Conservation (phyloP, 805 yeast species). For the Peterozyma toletana region DNA sequence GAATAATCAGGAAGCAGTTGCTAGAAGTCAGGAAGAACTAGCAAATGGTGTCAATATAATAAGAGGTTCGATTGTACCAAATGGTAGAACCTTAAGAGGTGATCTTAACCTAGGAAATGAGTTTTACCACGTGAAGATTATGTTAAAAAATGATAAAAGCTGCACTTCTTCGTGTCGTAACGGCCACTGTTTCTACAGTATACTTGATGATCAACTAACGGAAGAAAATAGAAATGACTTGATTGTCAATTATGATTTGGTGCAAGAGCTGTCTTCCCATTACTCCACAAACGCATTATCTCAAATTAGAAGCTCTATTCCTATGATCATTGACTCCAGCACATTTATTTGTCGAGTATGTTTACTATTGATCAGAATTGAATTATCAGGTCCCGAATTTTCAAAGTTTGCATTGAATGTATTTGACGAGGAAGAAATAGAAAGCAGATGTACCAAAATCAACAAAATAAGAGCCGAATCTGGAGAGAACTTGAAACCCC, state of each 20-base stretch:
- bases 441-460: slow-evolving; percentile 36
- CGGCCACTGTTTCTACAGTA: slow-evolving; percentile 4
- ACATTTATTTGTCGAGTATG: slow-evolving; percentile 3
- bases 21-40: slow-evolving; percentile 23
- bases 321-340: slow-evolving; percentile 5
- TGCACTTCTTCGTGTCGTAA: neutral
- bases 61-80: slow-evolving; percentile 3
- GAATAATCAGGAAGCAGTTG: slow-evolving; percentile 25
- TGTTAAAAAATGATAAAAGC: slow-evolving; percentile 1
- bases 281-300: slow-evolving; percentile 9
- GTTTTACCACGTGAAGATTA: slow-evolving; percentile 6
- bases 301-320: slow-evolving; percentile 10
- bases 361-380: slow-evolving; percentile 2
- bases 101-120: slow-evolving; percentile 1
- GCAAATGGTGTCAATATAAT: neutral
- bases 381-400: slow-evolving; percentile 11
- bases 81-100: neutral
- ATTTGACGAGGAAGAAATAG: slow-evolving; percentile 39
- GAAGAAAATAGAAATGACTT: slow-evolving; percentile 7
- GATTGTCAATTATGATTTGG: slow-evolving; percentile 4
- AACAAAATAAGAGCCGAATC: slow-evolving; percentile 14
- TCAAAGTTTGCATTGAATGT: slow-evolving; percentile 16
- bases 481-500: slow-evolving; percentile 10
- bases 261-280: neutral
- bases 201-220: slow-evolving; percentile 7